A percentile compares a stretch with the other conserved stretches of the same genome.
These are phyloP conservation scores for Seiridium cupressi DNA, from an alignment of 2,329 filamentous ascomycete genomes.

Conservation along the genomic window DNA sequence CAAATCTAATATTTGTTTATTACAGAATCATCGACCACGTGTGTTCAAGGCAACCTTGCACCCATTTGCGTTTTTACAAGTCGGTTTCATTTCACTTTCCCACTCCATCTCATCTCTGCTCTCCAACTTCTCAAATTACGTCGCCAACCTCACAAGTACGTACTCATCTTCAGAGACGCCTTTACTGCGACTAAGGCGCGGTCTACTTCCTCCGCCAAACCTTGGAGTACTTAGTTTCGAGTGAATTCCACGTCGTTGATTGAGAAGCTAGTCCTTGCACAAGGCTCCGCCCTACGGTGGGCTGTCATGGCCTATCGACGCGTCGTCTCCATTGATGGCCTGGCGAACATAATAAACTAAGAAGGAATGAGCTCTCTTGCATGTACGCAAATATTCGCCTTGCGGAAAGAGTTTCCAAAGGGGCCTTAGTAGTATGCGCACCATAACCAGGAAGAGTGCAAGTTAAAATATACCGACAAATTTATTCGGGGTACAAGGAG, in stretches of 20 bases:
- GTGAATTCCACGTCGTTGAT: neutral
- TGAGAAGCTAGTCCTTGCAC: neutral
- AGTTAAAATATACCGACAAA: constrained; percentile 4
- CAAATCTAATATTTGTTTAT: too few relatives aligned
- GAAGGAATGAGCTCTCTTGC: neutral
- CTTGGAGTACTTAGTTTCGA: constrained; percentile 9
- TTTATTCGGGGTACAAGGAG: neutral
- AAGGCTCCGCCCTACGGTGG: neutral
- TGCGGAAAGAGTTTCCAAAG: constrained; percentile 4
- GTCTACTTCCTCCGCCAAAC: constrained; percentile 7
- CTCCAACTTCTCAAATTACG: constrained; percentile 2
- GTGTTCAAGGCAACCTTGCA: constrained; percentile 1
- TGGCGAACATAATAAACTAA: neutral
- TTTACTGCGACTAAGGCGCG: constrained; percentile 9
- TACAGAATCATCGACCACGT: too few relatives aligned
- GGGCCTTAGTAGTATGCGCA: constrained; percentile 1
- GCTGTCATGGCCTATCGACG: neutral
- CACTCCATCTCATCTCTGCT: constrained; percentile 6
- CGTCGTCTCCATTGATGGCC: neutral
- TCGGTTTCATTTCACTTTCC: constrained; percentile 9
- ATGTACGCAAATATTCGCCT: neutral
- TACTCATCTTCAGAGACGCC: constrained; percentile 2
- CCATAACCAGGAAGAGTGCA: constrained; percentile 6
- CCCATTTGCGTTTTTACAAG: constrained; percentile 10
- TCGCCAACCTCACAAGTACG: constrained; percentile 7